Conservation (phyloP, 495 filamentous ascomycete species). For the Penicillium angulare region DNA sequence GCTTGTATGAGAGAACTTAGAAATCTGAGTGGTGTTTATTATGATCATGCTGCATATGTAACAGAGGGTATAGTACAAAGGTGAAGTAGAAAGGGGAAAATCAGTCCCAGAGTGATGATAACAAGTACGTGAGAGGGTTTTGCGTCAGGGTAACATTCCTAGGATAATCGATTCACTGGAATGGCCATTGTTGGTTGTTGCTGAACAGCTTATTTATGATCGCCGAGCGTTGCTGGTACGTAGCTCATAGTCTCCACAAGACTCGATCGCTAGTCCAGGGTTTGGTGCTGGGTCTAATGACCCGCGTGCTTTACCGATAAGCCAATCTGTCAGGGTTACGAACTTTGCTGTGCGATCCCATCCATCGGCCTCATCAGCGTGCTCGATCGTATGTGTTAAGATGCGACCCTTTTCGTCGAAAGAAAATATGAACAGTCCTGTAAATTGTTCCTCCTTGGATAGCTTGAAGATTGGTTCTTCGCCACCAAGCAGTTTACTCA, state of each 20-base stretch:
- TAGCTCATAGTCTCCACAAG: conserved; percentile 17
- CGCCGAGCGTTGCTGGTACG: background rate
- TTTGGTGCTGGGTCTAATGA: conserved; percentile 42
- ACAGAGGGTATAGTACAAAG: conserved; percentile 2
- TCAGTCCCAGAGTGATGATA: conserved; percentile 12
- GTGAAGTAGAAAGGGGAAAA: conserved; percentile 2
- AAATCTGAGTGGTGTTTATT: conserved; percentile 6
- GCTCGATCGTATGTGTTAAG: conserved; percentile 86
- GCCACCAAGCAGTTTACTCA: conserved; percentile 48
- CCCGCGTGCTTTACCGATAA: conserved; percentile 63
- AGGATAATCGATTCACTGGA: no score
- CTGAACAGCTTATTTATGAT: no score
- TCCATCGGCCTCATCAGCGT: conserved; percentile 74
- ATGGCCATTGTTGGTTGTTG: no score
- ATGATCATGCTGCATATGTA: background rate
- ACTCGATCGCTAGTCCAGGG: conserved; percentile 32
- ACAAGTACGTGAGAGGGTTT: no score
- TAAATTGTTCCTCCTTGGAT: conserved; percentile 54
- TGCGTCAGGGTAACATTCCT: no score
- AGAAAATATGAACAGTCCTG: conserved; percentile 87
- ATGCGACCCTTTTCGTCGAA: conserved; percentile 90
- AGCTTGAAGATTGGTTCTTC: conserved; percentile 73
- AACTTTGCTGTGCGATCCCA: conserved; percentile 71
- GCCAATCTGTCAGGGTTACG: conserved; percentile 84
- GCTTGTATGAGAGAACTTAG: background rate